Evolutionary conservation across 2,329 filamentous ascomycete genomes (phyloP).

Genomic region (Colletotrichum tofieldiae): DNA sequence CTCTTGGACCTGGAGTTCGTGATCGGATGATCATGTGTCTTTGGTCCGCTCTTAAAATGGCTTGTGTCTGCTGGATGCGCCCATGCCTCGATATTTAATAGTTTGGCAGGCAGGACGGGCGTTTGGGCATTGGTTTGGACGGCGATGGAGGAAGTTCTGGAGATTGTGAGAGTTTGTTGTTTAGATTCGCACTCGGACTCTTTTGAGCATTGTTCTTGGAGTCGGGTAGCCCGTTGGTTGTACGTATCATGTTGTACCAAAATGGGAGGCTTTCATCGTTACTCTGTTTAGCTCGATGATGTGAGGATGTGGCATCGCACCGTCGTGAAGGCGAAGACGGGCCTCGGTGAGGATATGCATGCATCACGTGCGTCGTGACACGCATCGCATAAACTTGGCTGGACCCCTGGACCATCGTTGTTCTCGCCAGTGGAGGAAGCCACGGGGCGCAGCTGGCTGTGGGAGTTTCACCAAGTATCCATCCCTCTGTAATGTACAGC

Average conservation of each 20-base stretch:
- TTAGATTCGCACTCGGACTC: constrained; percentile 36
- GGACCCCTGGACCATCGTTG: constrained; percentile 27
- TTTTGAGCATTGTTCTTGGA: constrained; percentile 40
- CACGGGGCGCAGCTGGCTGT: constrained; percentile 40
- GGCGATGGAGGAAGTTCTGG: constrained; percentile 37
- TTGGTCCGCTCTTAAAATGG: constrained; percentile 30
- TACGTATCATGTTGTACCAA: constrained; percentile 41
- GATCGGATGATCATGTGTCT: constrained; percentile 43
- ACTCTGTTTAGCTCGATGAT: neutral
- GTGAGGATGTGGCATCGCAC: neutral
- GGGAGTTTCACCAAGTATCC: constrained; percentile 39
- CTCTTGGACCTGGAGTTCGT: constrained; percentile 44
- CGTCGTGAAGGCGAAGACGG: neutral
- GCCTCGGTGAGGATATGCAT: neutral
- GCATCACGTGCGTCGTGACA: constrained; percentile 32
- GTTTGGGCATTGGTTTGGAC: constrained; percentile 37
- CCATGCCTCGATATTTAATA: constrained; percentile 40
- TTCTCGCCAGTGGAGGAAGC: constrained; percentile 24
- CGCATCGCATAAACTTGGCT: constrained; percentile 38
- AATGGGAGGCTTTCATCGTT: constrained; percentile 38
- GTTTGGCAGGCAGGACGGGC: constrained; percentile 34
- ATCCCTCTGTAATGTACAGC: constrained; percentile 25
- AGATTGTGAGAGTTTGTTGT: constrained; percentile 38
- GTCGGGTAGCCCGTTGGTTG: constrained; percentile 33
- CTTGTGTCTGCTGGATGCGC: constrained; percentile 31